Evolutionary conservation across 2,329 filamentous ascomycete species (phyloP), one percentile per base, ranked within the genome.

Genomic region (Stromatinia cepivora): DNA sequence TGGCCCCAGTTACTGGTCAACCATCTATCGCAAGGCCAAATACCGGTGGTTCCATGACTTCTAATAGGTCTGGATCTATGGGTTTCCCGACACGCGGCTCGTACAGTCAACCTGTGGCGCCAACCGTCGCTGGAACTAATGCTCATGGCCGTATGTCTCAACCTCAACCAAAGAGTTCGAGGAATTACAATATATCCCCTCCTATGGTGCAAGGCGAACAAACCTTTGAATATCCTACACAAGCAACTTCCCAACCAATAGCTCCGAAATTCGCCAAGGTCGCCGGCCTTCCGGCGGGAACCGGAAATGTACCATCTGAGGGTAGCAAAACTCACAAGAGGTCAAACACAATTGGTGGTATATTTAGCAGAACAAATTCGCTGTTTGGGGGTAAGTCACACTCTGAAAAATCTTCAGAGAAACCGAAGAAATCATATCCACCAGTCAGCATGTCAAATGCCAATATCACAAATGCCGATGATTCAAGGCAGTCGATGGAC

Each of bases 111-210:
- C 95, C 94, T 62, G 90, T 90, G 58, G 92, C 93, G 68, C 94
- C 95, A 42, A 88, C 93, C 61, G 90, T 97, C 71, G 93, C 93
- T 62, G 90, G 91, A 74, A 95, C 93, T 66, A 97, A 95, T 79
- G 93, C 87, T 5, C 92, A 97, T 79, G 94, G 93, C 72, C 91
- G 91, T 72, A 93, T 98, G 76, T 92, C 95, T 73, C 94, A 97
- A 78, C 92, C 92, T 15, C 81, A 76, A 78, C 92, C 92, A 10
- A 81, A 76, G 67, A 82, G 73, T 65, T 82, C 85, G 72, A 87
- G 90, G 76, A 88, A 87, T 73, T 92, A 93, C 78, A 87, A 87
- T 63, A 93, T 94, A 45, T 91, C 90, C 28, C 84, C 87, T 66
- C 86, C 89, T 20, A 86, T 90, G 62, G 82, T 86, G 45, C 82